Evolutionary conservation across 2,329 filamentous ascomycete genomes (phyloP).

Genomic region (Botrytis deweyae): DNA sequence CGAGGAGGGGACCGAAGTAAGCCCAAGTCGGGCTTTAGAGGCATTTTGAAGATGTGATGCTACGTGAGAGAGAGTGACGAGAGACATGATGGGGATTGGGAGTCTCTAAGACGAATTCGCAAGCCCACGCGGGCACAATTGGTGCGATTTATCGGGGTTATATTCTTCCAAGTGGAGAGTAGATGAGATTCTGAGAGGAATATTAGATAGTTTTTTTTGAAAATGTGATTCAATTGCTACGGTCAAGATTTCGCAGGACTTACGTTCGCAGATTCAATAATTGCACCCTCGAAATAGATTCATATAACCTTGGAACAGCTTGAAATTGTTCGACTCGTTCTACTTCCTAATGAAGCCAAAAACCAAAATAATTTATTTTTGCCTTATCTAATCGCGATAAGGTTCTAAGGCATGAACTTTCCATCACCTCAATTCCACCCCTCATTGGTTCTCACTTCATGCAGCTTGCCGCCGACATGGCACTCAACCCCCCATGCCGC

Average conservation of each 20-base stretch:
- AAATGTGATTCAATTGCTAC: not conserved
- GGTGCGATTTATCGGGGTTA: conserved; percentile 13
- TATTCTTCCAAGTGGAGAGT: conserved; percentile 9
- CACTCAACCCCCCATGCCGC: conserved; percentile 15
- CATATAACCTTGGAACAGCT: not conserved
- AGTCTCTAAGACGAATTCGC: conserved; percentile 20
- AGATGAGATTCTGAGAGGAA: not conserved
- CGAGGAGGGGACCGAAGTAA: conserved; percentile 67
- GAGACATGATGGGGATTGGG: conserved; percentile 55
- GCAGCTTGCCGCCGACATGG: conserved; percentile 19
- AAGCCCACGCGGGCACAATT: conserved; percentile 34
- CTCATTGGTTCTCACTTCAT: conserved; percentile 18
- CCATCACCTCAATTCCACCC: conserved; percentile 2
- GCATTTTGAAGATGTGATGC: conserved; percentile 75
- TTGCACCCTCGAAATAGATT: not conserved
- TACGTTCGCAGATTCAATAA: not conserved
- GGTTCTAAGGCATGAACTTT: conserved; percentile 10
- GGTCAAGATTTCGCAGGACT: not conserved
- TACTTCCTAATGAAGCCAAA: not conserved
- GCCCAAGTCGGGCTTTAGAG: conserved; percentile 64
- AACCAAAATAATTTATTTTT: conserved; percentile 21
- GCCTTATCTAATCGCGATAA: conserved; percentile 22
- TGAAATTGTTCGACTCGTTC: conserved; percentile 3
- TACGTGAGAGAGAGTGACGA: conserved; percentile 67
- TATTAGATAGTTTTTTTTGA: not conserved